phyloP scores from a whole-genome alignment of 257 asterid species.

The Ajuga chamaepitys region DNA sequence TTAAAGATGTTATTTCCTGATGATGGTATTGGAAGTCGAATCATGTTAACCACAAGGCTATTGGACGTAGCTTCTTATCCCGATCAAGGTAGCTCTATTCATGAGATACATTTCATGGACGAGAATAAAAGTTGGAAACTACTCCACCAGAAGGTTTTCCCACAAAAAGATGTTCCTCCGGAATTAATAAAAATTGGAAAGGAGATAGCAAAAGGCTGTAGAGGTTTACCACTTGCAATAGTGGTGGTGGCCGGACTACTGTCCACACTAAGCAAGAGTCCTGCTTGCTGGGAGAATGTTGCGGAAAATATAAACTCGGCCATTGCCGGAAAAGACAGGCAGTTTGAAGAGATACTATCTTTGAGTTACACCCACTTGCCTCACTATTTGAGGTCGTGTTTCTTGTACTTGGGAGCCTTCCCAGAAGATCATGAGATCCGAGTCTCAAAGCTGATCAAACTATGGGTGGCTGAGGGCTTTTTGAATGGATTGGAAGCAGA shows the following conservation, averaged over 20 bases:
- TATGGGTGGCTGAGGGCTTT: background rate
- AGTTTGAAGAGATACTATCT: slow-evolving; percentile 5
- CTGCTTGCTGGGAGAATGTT: background rate
- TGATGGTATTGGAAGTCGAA: slow-evolving; percentile 5
- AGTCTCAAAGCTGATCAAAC: too few species aligned
- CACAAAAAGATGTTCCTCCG: background rate
- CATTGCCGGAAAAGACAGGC: background rate
- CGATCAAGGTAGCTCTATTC: background rate
- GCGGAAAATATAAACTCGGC: background rate
- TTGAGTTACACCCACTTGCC: background rate
- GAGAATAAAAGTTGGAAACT: background rate
- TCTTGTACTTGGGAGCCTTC: too few species aligned
- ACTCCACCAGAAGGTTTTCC: background rate
- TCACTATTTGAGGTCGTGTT: too few species aligned
- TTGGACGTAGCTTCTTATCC: slow-evolving; percentile 1
- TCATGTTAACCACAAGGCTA: too few species aligned
- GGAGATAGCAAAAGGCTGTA: background rate
- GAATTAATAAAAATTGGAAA: background rate
- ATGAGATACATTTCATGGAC: background rate
- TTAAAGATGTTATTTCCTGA: background rate
- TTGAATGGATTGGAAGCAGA: background rate
- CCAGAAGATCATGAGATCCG: too few species aligned
- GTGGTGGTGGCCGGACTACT: slow-evolving; percentile 15
- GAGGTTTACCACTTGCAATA: slow-evolving; percentile 12
- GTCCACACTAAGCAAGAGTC: background rate